These are phyloP conservation scores for Coix lacrymajobi DNA, from an alignment of 176 grass and related monocot species.

Conservation along the genomic window DNA sequence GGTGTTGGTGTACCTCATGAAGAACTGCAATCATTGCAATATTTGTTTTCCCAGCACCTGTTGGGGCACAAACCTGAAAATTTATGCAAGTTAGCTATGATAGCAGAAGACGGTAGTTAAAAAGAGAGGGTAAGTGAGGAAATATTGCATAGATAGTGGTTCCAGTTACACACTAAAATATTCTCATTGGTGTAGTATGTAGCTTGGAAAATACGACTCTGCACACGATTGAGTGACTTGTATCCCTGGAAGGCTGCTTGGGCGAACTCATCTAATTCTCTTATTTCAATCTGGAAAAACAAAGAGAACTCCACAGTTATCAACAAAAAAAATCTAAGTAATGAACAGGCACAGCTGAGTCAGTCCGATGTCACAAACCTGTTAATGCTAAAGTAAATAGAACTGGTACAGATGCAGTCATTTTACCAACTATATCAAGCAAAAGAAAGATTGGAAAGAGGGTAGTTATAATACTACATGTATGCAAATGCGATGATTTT, in stretches of 20 bases:
- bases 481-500: background rate
- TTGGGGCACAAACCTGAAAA: slow-evolving; percentile 94
- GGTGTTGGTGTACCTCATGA: slow-evolving; percentile 67
- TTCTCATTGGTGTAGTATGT: slow-evolving; percentile 96
- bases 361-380: background rate
- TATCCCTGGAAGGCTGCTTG: slow-evolving; percentile 95
- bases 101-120: background rate
- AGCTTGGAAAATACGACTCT: slow-evolving; percentile 88
- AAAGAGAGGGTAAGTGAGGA: slow-evolving; percentile 12
- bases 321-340: background rate
- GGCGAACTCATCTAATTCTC: slow-evolving; percentile 82
- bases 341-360: background rate
- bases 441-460: slow-evolving; percentile 5
- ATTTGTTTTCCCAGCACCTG: slow-evolving; percentile 99
- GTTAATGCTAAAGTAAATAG: slow-evolving; percentile 21
- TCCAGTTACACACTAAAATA: slow-evolving; percentile 60
- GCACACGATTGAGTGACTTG: slow-evolving; percentile 87
- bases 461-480: slow-evolving; percentile 4
- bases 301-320: slow-evolving; percentile 17
- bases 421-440: background rate
- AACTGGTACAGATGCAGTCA: background rate
- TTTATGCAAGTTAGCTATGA: slow-evolving; percentile 28
- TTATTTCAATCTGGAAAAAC: slow-evolving; percentile 77
- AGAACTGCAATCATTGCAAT: slow-evolving; percentile 99
- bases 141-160: slow-evolving; percentile 14